Evolutionary conservation across 495 filamentous ascomycete species (phyloP).

Genomic region (Xylaria venustula): DNA sequence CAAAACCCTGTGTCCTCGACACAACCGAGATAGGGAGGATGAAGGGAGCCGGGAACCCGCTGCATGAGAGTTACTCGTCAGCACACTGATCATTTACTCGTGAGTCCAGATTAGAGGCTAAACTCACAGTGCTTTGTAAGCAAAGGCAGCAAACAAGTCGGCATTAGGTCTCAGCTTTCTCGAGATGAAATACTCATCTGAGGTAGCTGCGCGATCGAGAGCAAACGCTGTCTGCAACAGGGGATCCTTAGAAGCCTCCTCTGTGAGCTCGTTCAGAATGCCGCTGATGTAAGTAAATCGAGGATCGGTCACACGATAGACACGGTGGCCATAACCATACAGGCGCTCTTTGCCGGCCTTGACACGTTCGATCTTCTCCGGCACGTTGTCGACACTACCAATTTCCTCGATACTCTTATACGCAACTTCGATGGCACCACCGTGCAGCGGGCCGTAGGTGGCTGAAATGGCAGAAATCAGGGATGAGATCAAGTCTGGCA

Average conservation of each 20-base stretch:
- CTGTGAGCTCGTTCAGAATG: slow-evolving; percentile 44
- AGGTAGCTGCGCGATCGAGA: slow-evolving; percentile 47
- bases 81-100: not conserved
- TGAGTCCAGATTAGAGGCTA: not conserved
- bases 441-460: slow-evolving; percentile 57
- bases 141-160: slow-evolving; percentile 57
- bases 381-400: slow-evolving; percentile 44
- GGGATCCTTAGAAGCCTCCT: slow-evolving; percentile 35
- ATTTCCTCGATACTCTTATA: slow-evolving; percentile 52
- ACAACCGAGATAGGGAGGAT: slow-evolving; percentile 29
- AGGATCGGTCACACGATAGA: slow-evolving; percentile 55
- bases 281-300: slow-evolving; percentile 46
- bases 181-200: slow-evolving; percentile 52
- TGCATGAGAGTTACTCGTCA: slow-evolving; percentile 13
- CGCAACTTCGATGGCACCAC: slow-evolving; percentile 54
- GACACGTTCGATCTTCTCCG: slow-evolving; percentile 47
- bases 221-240: slow-evolving; percentile 50
- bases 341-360: slow-evolving; percentile 52
- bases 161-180: slow-evolving; percentile 54
- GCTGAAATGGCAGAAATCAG: slow-evolving; percentile 46
- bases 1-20: slow-evolving; percentile 25
- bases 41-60: slow-evolving; percentile 25
- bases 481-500: slow-evolving; percentile 34
- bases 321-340: slow-evolving; percentile 61
- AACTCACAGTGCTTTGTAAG: slow-evolving; percentile 53